Base-by-base conservation (phyloP, 2,329 filamentous ascomycete genomes). In the Penicillium corylophilum region DNA sequence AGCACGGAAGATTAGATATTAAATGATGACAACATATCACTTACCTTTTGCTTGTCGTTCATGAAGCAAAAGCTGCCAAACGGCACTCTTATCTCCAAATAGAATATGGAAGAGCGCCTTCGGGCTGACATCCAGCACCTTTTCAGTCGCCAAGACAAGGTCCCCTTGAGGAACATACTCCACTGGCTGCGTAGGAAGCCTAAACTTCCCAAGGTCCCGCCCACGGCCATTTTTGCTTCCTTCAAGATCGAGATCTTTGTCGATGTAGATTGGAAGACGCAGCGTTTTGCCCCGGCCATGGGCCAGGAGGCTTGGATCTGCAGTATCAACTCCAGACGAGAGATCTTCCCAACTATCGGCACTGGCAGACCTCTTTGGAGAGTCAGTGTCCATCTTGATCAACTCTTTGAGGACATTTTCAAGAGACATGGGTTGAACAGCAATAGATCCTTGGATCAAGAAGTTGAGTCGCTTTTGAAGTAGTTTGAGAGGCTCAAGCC, bases 81-180 rank as follows among this genome's bases (percentile, higher is more conserved):
- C 86, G 29, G 92, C 90, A 68, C 90, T 95, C 74, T 93, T 95
- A 71, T 99, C 94, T 33, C 94, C 94, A 71, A 97, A 99, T 46
- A 99, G 81, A 15, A 97, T 89, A 66, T 97, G 93, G 71, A 97
- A 99, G 51, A 96, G 85, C 0, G 90, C 90, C 71, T 99, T 97
- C 42, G 94, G 88, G 56, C 90, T 95, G 54, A 97, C 86, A 60
- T 95, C 88, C 69, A 95, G 96, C 59, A 90, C 82, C 55, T 89
- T 84, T 69, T 95, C 89, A 1, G 89, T 83, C 7, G 87, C 86
- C 59, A 87, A 81, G 57, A 83, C 80, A 46, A 86, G 83, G 82
- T 95, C 92, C 47, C 87, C 89, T 55, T 88, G 83, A 1, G 94
- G 94, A 51, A 90, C 87, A 68, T 93, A 96, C 10, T 88, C 77